phyloP scores from a whole-genome alignment of 805 yeast species.

The Peterozyma toletana region DNA sequence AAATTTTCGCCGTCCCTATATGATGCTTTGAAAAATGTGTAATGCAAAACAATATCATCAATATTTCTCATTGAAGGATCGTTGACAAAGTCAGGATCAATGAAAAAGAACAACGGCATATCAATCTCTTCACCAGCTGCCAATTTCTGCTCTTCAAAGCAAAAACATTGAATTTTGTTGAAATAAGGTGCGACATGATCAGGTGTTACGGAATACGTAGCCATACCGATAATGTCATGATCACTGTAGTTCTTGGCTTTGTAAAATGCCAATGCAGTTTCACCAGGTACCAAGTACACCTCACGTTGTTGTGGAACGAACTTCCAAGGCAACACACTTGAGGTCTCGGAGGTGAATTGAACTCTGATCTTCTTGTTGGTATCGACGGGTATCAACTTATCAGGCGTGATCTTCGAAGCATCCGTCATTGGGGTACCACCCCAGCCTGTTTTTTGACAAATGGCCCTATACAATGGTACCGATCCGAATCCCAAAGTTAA shows the following conservation, averaged over 20 bases:
- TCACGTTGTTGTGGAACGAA: slow-evolving; percentile 92
- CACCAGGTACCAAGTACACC: slow-evolving; percentile 91
- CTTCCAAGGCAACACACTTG: slow-evolving; percentile 89
- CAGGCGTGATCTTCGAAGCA: slow-evolving; percentile 69
- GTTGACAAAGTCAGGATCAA: slow-evolving; percentile 90
- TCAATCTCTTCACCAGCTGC: slow-evolving; percentile 97
- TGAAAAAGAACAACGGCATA: slow-evolving; percentile 96
- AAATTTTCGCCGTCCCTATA: slow-evolving; percentile 16
- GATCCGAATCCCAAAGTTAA: slow-evolving; percentile 81
- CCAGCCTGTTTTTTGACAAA: slow-evolving; percentile 93
- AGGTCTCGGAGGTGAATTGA: slow-evolving; percentile 88
- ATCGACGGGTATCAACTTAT: slow-evolving; percentile 81
- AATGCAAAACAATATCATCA: slow-evolving; percentile 84
- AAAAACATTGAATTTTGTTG: slow-evolving; percentile 95
- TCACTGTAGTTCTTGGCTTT: slow-evolving; percentile 82
- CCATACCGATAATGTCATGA: slow-evolving; percentile 96
- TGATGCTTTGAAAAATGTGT: slow-evolving; percentile 75
- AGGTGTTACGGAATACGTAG: slow-evolving; percentile 94
- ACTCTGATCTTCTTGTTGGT: slow-evolving; percentile 74
- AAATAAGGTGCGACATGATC: slow-evolving; percentile 95
- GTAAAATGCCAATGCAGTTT: slow-evolving; percentile 93
- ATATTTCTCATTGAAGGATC: slow-evolving; percentile 91
- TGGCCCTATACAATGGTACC: slow-evolving; percentile 85
- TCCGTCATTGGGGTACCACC: slow-evolving; percentile 96
- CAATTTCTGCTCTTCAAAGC: slow-evolving; percentile 93